Percentiles rank a stretch among this genome's conserved stretches.
Evolutionary conservation across 2,329 filamentous ascomycete genomes (phyloP).

Genomic region (Penicillium expansum): DNA sequence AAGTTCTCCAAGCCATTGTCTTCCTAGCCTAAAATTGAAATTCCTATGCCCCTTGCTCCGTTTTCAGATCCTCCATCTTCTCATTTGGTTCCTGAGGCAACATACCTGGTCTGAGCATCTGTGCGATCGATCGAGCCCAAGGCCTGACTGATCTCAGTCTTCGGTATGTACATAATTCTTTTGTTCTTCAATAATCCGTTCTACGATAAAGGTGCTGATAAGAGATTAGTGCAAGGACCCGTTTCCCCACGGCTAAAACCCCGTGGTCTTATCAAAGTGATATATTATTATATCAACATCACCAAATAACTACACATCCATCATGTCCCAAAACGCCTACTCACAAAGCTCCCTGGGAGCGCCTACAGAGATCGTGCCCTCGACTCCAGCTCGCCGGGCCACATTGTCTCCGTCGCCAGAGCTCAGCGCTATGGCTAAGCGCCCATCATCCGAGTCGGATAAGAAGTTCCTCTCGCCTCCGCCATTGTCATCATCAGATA

Average conservation of each 20-base stretch:
- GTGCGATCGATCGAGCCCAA: slow-evolving; percentile 1
- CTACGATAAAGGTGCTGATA: slow-evolving; percentile 9
- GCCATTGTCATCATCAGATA: slow-evolving; percentile 48
- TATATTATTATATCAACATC: slow-evolving; percentile 4
- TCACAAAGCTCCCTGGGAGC: slow-evolving; percentile 39
- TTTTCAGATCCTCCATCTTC: background rate
- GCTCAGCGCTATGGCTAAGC: slow-evolving; percentile 29
- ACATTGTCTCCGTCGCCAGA: slow-evolving; percentile 40
- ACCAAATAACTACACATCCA: slow-evolving; percentile 2
- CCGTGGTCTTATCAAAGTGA: slow-evolving; percentile 6
- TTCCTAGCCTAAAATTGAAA: background rate
- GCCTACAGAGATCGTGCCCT: slow-evolving; percentile 40
- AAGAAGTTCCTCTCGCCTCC: slow-evolving; percentile 43
- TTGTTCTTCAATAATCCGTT: slow-evolving; percentile 9
- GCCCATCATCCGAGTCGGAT: slow-evolving; percentile 35
- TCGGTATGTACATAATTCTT: slow-evolving; percentile 27
- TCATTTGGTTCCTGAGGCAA: slow-evolving; percentile 6
- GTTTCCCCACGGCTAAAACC: slow-evolving; percentile 17
- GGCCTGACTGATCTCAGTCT: background rate
- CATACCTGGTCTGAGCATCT: slow-evolving; percentile 5
- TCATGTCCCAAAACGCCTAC: slow-evolving; percentile 36
- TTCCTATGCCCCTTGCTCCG: background rate
- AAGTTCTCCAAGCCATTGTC: slow-evolving; percentile 1
- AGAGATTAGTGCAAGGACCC: slow-evolving; percentile 23
- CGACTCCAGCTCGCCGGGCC: slow-evolving; percentile 33